A percentile compares a stretch with the other conserved stretches of the same genome.
Evolutionary conservation across 495 filamentous ascomycete genomes (phyloP).

Genomic region (Bacidia gigantensis): DNA sequence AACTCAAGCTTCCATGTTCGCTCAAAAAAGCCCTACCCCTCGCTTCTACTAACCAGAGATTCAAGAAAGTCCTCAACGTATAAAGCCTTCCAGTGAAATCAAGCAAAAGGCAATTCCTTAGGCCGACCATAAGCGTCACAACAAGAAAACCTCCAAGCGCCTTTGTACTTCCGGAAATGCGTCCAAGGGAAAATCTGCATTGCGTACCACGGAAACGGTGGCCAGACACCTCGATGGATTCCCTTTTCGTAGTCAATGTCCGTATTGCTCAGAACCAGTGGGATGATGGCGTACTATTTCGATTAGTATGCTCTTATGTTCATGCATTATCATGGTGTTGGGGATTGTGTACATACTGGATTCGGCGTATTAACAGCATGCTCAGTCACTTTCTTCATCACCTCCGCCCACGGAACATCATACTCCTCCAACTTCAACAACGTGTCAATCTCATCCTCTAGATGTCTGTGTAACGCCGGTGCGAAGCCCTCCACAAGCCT

Average conservation of each 20-base stretch:
- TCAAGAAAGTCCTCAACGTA: too few species aligned
- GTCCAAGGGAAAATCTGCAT: background rate
- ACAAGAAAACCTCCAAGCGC: background rate
- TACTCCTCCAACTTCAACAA: conserved; percentile 1
- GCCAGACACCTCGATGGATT: background rate
- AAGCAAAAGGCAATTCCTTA: conserved; percentile 1
- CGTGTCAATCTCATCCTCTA: background rate
- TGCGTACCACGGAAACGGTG: background rate
- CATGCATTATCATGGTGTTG: background rate
- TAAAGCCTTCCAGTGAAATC: too few species aligned
- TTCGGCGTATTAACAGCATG: background rate
- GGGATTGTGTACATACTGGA: background rate
- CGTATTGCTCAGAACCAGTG: background rate
- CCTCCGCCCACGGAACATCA: background rate
- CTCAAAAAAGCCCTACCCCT: too few species aligned
- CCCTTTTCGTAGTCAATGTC: background rate
- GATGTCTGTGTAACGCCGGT: background rate
- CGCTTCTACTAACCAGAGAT: too few species aligned
- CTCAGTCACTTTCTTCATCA: background rate
- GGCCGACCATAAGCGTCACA: background rate
- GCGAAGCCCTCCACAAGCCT: background rate
- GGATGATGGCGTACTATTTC: background rate
- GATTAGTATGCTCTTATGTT: too few species aligned
- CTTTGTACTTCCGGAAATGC: background rate
- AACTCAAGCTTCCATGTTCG: too few species aligned